Evolutionary conservation across 352 stramenopile species (phyloP).

Genomic region (Blastocystis sp.): DNA sequence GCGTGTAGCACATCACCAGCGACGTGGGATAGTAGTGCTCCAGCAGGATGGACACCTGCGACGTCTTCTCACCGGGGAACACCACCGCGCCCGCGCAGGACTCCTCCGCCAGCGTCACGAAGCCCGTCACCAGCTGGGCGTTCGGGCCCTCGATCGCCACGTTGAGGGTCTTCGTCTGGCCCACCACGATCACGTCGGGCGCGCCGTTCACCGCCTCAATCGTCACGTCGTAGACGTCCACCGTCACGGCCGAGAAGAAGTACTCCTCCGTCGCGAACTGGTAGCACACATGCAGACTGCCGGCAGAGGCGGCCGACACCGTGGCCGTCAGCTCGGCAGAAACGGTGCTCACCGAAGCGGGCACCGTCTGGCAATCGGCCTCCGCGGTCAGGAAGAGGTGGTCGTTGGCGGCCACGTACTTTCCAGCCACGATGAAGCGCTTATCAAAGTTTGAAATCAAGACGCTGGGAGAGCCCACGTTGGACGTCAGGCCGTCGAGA

Average conservation of each 20-base stretch:
- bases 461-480: slow-evolving; percentile 11
- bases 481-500: slow-evolving; percentile 13
- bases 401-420: slow-evolving; percentile 26
- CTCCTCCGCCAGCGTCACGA: background rate
- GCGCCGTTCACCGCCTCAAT: background rate
- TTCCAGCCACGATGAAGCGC: slow-evolving; percentile 23
- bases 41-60: background rate
- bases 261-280: slow-evolving; percentile 37
- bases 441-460: slow-evolving; percentile 61
- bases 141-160: slow-evolving; percentile 11
- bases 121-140: slow-evolving; percentile 34
- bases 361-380: background rate
- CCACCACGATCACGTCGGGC: slow-evolving; percentile 11
- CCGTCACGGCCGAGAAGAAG: slow-evolving; percentile 6
- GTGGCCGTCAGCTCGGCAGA: background rate
- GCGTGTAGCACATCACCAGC: slow-evolving; percentile 46
- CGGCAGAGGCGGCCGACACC: background rate
- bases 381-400: slow-evolving; percentile 40
- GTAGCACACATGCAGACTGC: slow-evolving; percentile 60
- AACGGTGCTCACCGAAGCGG: background rate
- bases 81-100: slow-evolving; percentile 41
- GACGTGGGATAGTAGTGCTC: background rate
- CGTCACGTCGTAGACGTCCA: slow-evolving; percentile 59
- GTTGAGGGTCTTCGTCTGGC: slow-evolving; percentile 32
- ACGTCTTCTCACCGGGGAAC: background rate